Conservation (phyloP, 768 basidiomycete genomes). For the Sporobolomyces roseus region DNA sequence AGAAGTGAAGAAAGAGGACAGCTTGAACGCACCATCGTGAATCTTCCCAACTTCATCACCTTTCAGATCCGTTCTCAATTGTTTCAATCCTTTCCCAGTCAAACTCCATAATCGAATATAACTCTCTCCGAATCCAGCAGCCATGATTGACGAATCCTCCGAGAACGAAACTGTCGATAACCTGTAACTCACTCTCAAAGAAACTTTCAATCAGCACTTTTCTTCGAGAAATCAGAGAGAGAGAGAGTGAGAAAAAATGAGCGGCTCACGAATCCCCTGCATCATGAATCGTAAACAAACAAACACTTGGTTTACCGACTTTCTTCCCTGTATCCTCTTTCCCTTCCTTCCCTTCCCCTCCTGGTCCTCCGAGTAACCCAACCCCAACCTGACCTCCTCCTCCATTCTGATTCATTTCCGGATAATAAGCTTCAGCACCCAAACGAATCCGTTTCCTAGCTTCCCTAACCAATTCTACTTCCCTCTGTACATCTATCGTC, state of each 20-base stretch:
- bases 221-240: neutral
- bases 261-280: conserved; percentile 80
- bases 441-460: conserved; percentile 85
- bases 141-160: conserved; percentile 82
- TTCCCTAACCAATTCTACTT: conserved; percentile 83
- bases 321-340: conserved; percentile 14
- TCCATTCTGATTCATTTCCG: conserved; percentile 6
- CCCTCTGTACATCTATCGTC: conserved; percentile 79
- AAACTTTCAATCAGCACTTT: neutral
- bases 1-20: neutral
- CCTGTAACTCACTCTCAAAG: conserved; percentile 51
- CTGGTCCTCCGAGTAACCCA: conserved; percentile 52
- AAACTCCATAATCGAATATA: conserved; percentile 91
- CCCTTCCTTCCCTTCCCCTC: conserved; percentile 7
- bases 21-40: conserved; percentile 62
- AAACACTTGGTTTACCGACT: conserved; percentile 79
- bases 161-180: conserved; percentile 84
- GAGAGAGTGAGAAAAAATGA: neutral
- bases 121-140: conserved; percentile 91
- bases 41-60: conserved; percentile 54
- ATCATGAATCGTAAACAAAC: conserved; percentile 91
- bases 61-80: conserved; percentile 70
- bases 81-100: conserved; percentile 81
- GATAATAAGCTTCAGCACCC: conserved; percentile 58
- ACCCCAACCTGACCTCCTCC: conserved; percentile 60